Evolutionary conservation across 805 yeast species (phyloP), one percentile per base, ranked within the genome.

Genomic region (Suhomyces faveliae): DNA sequence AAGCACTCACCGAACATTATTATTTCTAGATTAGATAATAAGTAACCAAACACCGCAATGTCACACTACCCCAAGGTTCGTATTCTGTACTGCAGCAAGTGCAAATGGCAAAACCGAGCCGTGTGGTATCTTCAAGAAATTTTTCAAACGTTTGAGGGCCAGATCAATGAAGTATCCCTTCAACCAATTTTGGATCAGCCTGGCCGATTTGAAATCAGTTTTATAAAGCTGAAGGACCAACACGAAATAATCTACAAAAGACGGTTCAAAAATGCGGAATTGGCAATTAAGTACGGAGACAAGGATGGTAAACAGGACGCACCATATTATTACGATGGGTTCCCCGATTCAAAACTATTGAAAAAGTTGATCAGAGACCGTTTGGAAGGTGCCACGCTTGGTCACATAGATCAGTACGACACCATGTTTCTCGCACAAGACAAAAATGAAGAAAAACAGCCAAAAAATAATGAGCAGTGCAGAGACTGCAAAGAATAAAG

Each of bases 41-140:
- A 12, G 17, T 25, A 12, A 27, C 9, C 30, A 5, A 27, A 15
- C 17, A 22, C 15, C 39, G 10, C 24, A 20, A 38, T 47, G 50
- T 40, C 47, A 13, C 35, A 15, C 10, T 81, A 74, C 49, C 94
- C 95, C 2, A 70, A 81, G 39, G 78, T 89, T 2, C 68, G 80
- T 4, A 88, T 89, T 37, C 76, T 79, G 54, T 89, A 84, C 66
- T 89, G 97, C 61, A 85, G 86, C 33, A 80, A 78, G 60, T 89
- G 97, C 71, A 85, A 86, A 58, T 89, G 97, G 97, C 86, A 87
- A 57, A 77, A 88, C 41, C 70, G 97, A 10, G 95, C 96, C 1
- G 77, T 88, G 0, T 90, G 96, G 96, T 88, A 88, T 56, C 70
- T 82, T 25, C 96, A 87, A 61, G 97, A 89, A 64, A 69, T 90